Conservation (phyloP, 345 rosid genomes). For the Eucalyptus cloeziana region DNA sequence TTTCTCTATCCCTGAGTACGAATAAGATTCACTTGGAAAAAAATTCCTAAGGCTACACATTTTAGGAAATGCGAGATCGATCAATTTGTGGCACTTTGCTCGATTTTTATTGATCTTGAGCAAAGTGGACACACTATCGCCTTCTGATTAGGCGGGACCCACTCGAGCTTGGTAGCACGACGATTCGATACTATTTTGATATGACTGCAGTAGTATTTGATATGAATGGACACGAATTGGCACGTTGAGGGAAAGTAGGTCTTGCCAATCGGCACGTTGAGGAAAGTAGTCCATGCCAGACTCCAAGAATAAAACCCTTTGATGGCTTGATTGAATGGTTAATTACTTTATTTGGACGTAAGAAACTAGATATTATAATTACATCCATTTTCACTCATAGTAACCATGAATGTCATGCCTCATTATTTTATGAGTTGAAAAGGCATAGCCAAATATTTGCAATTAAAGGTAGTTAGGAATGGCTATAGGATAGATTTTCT, state of each 20-base stretch:
- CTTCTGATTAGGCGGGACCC: neutral
- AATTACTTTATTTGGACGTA: neutral
- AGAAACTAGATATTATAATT: neutral
- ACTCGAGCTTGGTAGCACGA: neutral
- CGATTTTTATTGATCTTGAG: neutral
- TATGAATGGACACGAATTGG: neutral
- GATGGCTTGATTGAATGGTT: neutral
- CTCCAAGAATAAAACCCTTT: neutral
- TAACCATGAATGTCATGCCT: neutral
- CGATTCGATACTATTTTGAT: neutral
- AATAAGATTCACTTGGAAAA: too few species aligned
- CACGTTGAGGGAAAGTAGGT: neutral
- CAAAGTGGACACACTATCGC: accelerated
- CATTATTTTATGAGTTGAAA: neutral
- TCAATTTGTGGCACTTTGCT: too few species aligned
- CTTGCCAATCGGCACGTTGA: neutral
- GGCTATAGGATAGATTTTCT: neutral
- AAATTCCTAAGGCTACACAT: too few species aligned
- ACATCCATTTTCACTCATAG: neutral
- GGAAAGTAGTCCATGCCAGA: neutral
- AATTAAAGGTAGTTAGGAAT: neutral
- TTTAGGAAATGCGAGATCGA: accelerated
- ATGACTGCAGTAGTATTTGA: accelerated
- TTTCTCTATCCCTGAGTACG: accelerated
- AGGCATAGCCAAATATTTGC: neutral